Base-by-base conservation (phyloP, 2,329 filamentous ascomycete species). In the Penicillium aurantiogriseum region DNA sequence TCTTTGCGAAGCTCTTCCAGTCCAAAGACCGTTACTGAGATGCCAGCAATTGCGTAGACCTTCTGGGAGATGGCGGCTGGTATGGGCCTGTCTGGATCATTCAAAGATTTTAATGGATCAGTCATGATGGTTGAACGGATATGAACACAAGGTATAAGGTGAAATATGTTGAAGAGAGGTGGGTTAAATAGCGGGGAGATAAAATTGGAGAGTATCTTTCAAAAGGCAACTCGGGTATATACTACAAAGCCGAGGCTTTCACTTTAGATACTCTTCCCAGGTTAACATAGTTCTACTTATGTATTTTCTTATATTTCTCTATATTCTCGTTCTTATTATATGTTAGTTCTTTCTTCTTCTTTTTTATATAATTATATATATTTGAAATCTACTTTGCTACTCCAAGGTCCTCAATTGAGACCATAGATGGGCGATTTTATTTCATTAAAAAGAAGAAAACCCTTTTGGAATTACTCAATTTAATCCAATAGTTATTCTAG, bases 21-120 rank as follows among this genome's bases (percentile, higher is more conserved):
- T 19, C 93, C 92, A 74, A 92, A 92, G 57, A 96, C 81, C 58
- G 90, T 89, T 49, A 89, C 85, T 10, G 89, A 80, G 53, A 97
- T 85, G 46, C 92, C 92, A 43, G 88, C 86, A 72, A 97, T 89
- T 59, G 86, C 84, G 64, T 89, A 80, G 21, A 85, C 87, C 60
- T 80, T 83, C 60, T 80, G 78, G 23, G 91, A 94, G 58, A 92
- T 76, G 36, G 71, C 63, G 17, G 44, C 69, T 10, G 73, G 69
- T 42, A 67, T 63, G 53, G 68, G 61, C 44, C 59, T 60, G 51
- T 66, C 67, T n/a, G 67, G 65, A 43, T 64, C 59, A 43, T 68
- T 67, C 49, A 74, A 66, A 4, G 72, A 67, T 42, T 77, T 72
- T 46, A 72, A 61, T 40, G 74, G 69, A 52, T 72, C 69, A 17